Evolutionary conservation across 2,329 filamentous ascomycete genomes (phyloP), one percentile per base, ranked within the genome.

Genomic region (Dactylellina haptotyla): DNA sequence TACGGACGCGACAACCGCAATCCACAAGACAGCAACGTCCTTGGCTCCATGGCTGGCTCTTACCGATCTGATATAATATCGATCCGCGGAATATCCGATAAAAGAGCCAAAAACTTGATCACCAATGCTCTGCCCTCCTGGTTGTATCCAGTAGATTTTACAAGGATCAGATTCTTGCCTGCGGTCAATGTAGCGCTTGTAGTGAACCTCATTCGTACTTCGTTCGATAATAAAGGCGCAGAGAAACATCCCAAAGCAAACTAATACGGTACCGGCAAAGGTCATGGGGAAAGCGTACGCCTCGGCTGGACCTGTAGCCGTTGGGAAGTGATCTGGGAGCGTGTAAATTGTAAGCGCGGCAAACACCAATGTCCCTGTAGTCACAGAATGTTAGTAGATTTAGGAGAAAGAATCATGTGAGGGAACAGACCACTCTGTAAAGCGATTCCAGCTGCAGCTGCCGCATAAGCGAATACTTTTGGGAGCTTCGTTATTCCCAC

Each of bases 141-240:
- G 61, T 20, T 67, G 69, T 0, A 67, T 34, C 62, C 61, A 74
- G 32, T 63, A 74, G 16, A 73, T 65, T 9, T 62, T 61, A 9
- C 48, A 61, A 20, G 28, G 57, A 8, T 56, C 62, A 20, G 56
- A 18, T 1, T 18, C 14, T 3, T 51, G 41, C 10, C 39, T 46
- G 2, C 58, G 30, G n/a, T n/a, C n/a, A n/a, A n/a, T n/a, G 9
- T 39, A 28, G 23, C 63, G 66, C 20, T 63, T n/a, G 20, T 72
- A 72, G 23, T 72, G 67, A 14, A 41, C 32, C 23, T 72, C 79
- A 1, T 37, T 16, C 0, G 80, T 81, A 43, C 80, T 80, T 4
- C 54, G 64, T 23, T 81, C 79, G 6, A 82, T 78, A 2, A 82
- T 79, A 45, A 78, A 77, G 0, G 77, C 76, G 61, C 80, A 82